These are phyloP conservation scores for Coemansia sp. DNA, from an alignment of 371 early-diverging fungal species.

Conservation along the genomic window DNA sequence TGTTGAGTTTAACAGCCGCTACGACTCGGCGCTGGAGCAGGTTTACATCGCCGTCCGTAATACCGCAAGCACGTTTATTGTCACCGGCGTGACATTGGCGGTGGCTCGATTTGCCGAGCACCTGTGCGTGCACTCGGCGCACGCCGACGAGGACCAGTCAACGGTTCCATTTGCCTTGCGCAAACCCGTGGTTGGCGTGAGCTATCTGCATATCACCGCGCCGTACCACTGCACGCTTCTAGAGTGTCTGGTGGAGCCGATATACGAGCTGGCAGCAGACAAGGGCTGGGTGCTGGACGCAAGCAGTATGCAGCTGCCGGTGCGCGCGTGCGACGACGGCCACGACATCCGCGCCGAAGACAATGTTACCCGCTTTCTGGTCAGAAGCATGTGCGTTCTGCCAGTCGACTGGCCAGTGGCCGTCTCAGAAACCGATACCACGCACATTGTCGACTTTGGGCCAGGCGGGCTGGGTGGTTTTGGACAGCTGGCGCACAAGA, in stretches of 20 bases:
- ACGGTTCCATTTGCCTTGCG: conserved; percentile 75
- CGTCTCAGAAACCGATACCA: conserved; percentile 59
- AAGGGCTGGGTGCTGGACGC: conserved; percentile 55
- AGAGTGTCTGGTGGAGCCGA: conserved; percentile 51
- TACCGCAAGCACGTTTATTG: conserved; percentile 52
- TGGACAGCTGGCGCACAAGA: conserved; percentile 72
- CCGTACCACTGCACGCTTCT: conserved; percentile 81
- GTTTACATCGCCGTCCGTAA: conserved; percentile 73
- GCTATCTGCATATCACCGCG: conserved; percentile 76
- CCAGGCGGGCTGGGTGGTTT: conserved; percentile 83
- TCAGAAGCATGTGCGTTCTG: conserved; percentile 69
- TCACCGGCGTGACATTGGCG: conserved; percentile 11
- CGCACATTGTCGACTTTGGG: conserved; percentile 93
- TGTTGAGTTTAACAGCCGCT: conserved; percentile 8
- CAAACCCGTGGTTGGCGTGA: conserved; percentile 70
- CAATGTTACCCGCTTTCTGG: conserved; percentile 77
- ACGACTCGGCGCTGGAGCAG: conserved; percentile 30
- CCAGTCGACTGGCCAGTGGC: conserved; percentile 84
- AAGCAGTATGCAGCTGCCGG: conserved; percentile 68
- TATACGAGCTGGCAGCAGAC: conserved; percentile 28
- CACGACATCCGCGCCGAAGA: conserved; percentile 30
- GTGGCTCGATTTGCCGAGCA: background rate
- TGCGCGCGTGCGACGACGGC: conserved; percentile 71
- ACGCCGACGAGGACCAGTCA: conserved; percentile 70
- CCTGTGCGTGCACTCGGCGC: conserved; percentile 43